These are phyloP conservation scores for Pythium plurisporium DNA, from an alignment of 352 stramenopile species.

Conservation along the genomic window DNA sequence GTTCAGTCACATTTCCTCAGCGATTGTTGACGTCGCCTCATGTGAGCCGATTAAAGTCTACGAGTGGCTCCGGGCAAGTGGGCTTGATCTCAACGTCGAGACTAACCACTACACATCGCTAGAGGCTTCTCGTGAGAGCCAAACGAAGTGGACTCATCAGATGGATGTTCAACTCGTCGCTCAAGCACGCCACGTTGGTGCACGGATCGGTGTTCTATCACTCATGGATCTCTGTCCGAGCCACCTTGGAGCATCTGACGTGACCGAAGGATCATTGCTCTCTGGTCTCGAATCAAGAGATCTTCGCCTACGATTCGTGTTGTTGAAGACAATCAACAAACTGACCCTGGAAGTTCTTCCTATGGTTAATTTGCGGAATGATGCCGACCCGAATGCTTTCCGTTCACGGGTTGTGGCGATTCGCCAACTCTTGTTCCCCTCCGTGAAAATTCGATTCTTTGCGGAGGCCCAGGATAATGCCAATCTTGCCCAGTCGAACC, in stretches of 20 bases:
- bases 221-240: constrained; percentile 62
- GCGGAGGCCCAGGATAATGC: constrained; percentile 66
- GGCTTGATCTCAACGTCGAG: constrained; percentile 59
- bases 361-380: constrained; percentile 59
- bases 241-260: constrained; percentile 33
- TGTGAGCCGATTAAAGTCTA: constrained; percentile 35
- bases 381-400: constrained; percentile 43
- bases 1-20: not conserved
- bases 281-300: constrained; percentile 45
- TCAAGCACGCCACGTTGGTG: constrained; percentile 36
- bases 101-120: constrained; percentile 41
- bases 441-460: constrained; percentile 74
- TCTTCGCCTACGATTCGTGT: constrained; percentile 47
- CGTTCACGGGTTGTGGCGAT: constrained; percentile 48
- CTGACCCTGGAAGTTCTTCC: constrained; percentile 46
- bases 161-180: constrained; percentile 75
- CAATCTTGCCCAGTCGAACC: constrained; percentile 43
- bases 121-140: constrained; percentile 38
- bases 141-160: constrained; percentile 61
- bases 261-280: constrained; percentile 35
- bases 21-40: constrained; percentile 13
- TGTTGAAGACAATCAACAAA: constrained; percentile 62
- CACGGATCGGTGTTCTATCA: constrained; percentile 49
- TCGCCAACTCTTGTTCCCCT: constrained; percentile 65
- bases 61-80: constrained; percentile 37